A percentile compares a stretch with the other conserved stretches of the same genome.
Conservation (phyloP, 495 filamentous ascomycete species). For the Letharia lupina region DNA sequence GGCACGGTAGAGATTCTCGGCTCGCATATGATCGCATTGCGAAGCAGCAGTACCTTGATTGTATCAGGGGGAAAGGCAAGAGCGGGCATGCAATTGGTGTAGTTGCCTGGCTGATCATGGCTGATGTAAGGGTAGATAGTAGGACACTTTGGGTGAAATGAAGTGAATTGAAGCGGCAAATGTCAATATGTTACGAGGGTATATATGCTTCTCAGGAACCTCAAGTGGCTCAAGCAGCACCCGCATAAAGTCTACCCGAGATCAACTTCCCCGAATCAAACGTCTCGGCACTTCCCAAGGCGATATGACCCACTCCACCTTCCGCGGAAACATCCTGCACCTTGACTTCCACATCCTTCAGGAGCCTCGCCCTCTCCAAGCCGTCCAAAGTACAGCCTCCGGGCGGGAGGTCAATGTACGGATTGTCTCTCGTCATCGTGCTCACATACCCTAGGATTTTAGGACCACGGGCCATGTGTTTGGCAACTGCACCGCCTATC, state of each 20-base stretch:
- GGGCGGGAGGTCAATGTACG: slow-evolving; percentile 2
- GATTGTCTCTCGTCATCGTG: slow-evolving; percentile 4
- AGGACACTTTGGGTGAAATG: too few species aligned
- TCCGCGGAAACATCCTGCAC: background rate
- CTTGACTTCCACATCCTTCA: background rate
- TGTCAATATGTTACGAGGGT: too few species aligned
- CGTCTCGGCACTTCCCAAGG: background rate
- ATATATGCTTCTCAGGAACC: too few species aligned
- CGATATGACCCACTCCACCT: background rate
- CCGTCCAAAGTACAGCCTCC: slow-evolving; percentile 8
- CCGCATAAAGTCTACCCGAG: background rate
- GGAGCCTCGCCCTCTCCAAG: slow-evolving; percentile 5
- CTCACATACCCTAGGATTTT: background rate
- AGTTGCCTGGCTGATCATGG: too few species aligned
- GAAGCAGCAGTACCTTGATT: too few species aligned
- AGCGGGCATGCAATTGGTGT: too few species aligned
- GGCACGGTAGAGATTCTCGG: too few species aligned
- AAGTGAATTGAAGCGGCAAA: too few species aligned
- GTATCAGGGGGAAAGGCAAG: too few species aligned
- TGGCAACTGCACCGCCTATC: background rate
- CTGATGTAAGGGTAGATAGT: too few species aligned
- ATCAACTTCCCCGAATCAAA: background rate
- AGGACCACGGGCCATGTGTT: background rate
- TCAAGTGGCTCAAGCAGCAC: background rate
- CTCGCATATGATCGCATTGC: too few species aligned